Evolutionary conservation across 371 early-diverging fungal species (phyloP).

Genomic region (Lichtheimia ramosa): DNA sequence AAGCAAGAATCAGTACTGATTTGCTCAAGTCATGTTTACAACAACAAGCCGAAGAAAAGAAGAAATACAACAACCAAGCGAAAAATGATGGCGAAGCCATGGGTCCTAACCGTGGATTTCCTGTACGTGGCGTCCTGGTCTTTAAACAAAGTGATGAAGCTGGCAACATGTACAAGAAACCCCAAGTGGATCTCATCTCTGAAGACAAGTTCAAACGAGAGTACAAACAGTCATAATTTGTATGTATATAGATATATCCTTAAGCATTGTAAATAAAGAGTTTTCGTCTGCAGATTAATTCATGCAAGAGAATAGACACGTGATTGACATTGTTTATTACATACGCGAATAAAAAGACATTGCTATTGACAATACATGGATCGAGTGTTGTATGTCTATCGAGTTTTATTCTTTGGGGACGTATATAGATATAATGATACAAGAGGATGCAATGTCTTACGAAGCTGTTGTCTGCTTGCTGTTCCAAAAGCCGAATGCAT

Average conservation of each 20-base stretch:
- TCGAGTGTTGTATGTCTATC: slow-evolving; percentile 3
- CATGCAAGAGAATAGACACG: too few relatives aligned
- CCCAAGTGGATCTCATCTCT: slow-evolving; percentile 2
- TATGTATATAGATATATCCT: too few relatives aligned
- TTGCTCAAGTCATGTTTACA: slow-evolving; percentile 43
- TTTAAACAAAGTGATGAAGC: neutral
- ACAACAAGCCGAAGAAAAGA: slow-evolving; percentile 1
- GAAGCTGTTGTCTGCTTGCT: slow-evolving; percentile 7
- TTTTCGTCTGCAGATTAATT: too few relatives aligned
- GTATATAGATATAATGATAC: neutral
- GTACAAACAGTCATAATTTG: neutral
- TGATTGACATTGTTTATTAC: neutral
- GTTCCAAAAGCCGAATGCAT: slow-evolving; percentile 22
- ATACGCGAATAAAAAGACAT: too few relatives aligned
- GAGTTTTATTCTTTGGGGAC: neutral
- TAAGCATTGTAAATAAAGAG: too few relatives aligned
- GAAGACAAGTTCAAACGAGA: neutral
- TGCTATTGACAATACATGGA: too few relatives aligned
- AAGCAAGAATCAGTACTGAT: slow-evolving; percentile 58
- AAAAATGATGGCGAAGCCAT: neutral
- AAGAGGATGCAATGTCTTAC: neutral
- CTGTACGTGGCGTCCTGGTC: neutral
- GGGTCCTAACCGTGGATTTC: neutral
- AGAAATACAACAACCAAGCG: neutral
- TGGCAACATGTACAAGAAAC: neutral